Conservation (phyloP, 73 alveolate genomes). For the Paramecium sexaurelia region DNA sequence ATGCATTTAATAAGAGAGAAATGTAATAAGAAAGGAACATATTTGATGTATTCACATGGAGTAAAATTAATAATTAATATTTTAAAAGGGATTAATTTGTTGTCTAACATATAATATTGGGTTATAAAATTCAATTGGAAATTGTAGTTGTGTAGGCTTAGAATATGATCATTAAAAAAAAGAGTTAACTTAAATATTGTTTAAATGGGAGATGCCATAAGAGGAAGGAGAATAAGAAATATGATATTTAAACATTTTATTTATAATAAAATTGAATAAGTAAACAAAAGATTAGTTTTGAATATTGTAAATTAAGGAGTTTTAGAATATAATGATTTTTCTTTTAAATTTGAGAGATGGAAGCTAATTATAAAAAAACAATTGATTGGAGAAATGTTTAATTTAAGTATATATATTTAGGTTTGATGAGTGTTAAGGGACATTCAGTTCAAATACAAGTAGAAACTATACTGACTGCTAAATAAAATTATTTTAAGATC, state of each 20-base stretch:
- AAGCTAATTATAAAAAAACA: no score
- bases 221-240: constrained; percentile 1
- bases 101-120: constrained; percentile 5
- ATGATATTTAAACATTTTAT: neutral
- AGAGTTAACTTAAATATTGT: neutral
- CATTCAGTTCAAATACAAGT: no score
- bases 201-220: constrained; percentile 16
- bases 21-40: neutral
- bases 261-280: neutral
- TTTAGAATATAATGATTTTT: no score
- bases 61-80: neutral
- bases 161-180: neutral
- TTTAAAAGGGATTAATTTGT: constrained; percentile 2
- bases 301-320: neutral
- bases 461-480: no score
- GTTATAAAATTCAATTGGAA: neutral
- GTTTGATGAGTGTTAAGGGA: no score
- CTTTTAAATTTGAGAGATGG: neutral
- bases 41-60: constrained; percentile 36
- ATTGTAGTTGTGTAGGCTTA: constrained; percentile 25
- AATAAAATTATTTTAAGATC: no score
- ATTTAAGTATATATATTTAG: no score
- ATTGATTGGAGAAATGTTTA: no score
- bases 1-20: neutral
- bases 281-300: neutral